Base-by-base conservation (phyloP, 306 rosid genomes). In the Neltuma alba region DNA sequence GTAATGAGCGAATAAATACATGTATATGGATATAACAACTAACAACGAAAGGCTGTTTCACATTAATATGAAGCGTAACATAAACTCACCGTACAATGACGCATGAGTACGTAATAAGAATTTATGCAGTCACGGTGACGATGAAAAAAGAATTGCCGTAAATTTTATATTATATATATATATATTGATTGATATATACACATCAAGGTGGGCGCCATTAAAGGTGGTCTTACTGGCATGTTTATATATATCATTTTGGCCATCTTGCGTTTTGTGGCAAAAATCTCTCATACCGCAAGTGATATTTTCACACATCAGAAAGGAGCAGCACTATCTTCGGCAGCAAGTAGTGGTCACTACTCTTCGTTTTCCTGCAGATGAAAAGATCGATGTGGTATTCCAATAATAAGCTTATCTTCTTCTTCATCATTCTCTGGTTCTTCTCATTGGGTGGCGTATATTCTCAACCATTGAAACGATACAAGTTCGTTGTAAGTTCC, bases 401-500 rank as follows among this genome's bases (percentile, higher is more conserved):
- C 55, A n/a, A n/a, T n/a, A 42, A 25, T 12, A 23, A 42, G 8
- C 9, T 69, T 12, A 69, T 41, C 55, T 41, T 69, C 74, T 18
- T 69, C 14, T 47, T 23, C 33, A 2, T 4, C 41, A 25, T 44
- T 28, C 21, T 42, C 12, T 42, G 74, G n/a, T 25, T 20, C 25
- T 13, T 42, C 31, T 11, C 37, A 30, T 2, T 69, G 20, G 37
- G 2, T 42, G 74, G 55, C 18, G 52, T 69, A 13, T 30, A 44
- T 23, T 69, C 74, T 2, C 37, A 42, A 69, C 6, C 57, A 40
- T 12, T 2, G n/a, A 69, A 27, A 23, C 40, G 10, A 44, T 70
- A 70, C 75, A 44, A 16, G 3, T 70, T 70, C 45, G 40, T 44
- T 27, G 75, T 70, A 28, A 67, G 72, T 38, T n/a, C 15, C 52